Conservation (phyloP, 306 rosid species). For the Malus asiatica region DNA sequence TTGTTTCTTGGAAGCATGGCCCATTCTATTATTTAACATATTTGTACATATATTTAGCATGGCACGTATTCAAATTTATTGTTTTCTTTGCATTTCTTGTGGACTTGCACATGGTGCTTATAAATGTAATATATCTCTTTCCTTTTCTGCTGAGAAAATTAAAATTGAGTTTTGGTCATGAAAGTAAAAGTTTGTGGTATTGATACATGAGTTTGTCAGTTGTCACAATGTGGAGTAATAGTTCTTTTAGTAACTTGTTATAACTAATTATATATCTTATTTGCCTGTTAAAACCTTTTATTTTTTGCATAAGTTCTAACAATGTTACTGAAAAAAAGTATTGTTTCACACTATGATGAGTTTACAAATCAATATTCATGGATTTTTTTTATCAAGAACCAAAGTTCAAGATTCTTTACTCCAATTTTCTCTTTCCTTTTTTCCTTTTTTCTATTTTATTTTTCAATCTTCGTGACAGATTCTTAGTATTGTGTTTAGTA, state of each 20-base stretch:
- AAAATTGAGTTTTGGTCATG: neutral
- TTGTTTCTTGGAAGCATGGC: neutral
- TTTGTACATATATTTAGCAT: neutral
- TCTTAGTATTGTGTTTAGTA: neutral
- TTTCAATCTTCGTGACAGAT: neutral
- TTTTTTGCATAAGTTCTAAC: neutral
- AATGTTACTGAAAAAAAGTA: neutral
- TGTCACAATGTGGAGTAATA: neutral
- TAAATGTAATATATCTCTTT: neutral
- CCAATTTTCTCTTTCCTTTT: neutral
- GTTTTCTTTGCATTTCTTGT: neutral
- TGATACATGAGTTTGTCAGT: too few species aligned
- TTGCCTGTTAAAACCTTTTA: too few species aligned
- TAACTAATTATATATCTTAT: too few species aligned
- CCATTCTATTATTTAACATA: neutral
- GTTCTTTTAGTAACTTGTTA: neutral
- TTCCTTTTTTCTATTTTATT: neutral
- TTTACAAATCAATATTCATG: too few species aligned
- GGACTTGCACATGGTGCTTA: slow-evolving; percentile 5
- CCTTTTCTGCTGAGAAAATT: neutral
- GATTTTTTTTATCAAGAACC: neutral
- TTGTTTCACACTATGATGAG: neutral
- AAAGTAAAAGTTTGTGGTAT: too few species aligned
- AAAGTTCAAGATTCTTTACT: too few species aligned
- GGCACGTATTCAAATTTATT: neutral